Evolutionary conservation across 2,329 filamentous ascomycete genomes (phyloP).

Genomic region (Diaporthe ilicicola): DNA sequence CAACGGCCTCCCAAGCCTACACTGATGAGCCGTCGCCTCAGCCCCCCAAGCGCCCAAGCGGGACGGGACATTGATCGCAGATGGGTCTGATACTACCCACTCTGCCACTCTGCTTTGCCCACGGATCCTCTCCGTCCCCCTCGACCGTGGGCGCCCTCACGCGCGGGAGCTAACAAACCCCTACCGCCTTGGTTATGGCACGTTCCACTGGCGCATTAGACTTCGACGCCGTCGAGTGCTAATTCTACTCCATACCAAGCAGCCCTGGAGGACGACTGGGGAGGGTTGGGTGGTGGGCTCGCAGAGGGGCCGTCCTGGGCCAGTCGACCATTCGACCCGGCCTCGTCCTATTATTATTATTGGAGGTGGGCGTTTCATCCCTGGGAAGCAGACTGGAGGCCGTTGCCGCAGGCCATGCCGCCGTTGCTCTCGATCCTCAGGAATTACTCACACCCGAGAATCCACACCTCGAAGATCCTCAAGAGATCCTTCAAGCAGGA

Average conservation of each 20-base stretch:
- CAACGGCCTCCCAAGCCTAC: background rate
- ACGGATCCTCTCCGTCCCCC: conserved; percentile 16
- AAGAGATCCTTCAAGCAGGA: background rate
- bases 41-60: conserved; percentile 8
- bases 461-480: background rate
- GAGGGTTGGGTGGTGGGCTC: background rate
- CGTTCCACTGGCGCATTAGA: background rate
- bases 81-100: conserved; percentile 12
- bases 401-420: conserved; percentile 4
- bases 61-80: background rate
- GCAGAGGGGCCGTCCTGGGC: background rate
- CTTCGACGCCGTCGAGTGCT: background rate
- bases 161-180: conserved; percentile 9
- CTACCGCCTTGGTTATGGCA: background rate
- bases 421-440: background rate
- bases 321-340: background rate
- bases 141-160: background rate
- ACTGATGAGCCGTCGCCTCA: conserved; percentile 4
- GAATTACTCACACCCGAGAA: background rate
- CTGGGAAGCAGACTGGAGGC: background rate
- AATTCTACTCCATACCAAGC: background rate
- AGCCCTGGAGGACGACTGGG: background rate
- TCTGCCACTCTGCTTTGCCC: background rate
- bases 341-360: conserved; percentile 8
- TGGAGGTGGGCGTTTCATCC: background rate